Conservation (phyloP, 495 filamentous ascomycete genomes). For the Chaetomium tenue region DNA sequence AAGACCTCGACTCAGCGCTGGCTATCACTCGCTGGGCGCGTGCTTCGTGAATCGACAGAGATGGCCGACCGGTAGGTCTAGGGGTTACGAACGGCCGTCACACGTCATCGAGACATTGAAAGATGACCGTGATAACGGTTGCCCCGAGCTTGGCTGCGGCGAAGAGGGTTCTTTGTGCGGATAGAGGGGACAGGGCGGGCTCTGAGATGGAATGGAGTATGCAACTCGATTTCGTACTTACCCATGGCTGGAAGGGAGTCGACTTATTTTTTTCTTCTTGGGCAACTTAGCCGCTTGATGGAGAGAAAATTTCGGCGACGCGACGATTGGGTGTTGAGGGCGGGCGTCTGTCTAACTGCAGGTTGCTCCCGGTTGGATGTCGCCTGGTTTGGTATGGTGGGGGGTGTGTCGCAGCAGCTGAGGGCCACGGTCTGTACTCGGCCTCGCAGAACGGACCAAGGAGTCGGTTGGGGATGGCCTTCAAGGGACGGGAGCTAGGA, state of each 20-base stretch:
- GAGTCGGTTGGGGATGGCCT: constrained; percentile 18
- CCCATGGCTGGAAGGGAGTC: constrained; percentile 41
- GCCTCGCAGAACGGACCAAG: constrained; percentile 33
- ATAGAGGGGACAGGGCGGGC: constrained; percentile 2
- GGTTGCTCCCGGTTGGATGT: constrained; percentile 24
- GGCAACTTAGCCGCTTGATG: constrained; percentile 46
- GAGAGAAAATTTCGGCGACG: constrained; percentile 35
- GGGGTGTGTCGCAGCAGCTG: constrained; percentile 30
- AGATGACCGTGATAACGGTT: constrained; percentile 36
- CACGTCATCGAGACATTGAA: constrained; percentile 45
- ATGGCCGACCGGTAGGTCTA: constrained; percentile 28
- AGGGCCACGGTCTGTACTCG: constrained; percentile 29
- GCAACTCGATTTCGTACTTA: constrained; percentile 41
- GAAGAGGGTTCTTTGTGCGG: neutral
- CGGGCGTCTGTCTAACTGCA: constrained; percentile 32
- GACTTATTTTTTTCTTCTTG: constrained; percentile 32
- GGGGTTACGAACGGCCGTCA: constrained; percentile 40
- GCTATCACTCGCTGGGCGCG: constrained; percentile 20
- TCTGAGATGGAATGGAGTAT: constrained; percentile 22
- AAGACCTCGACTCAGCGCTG: constrained; percentile 10
- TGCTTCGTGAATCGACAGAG: constrained; percentile 27
- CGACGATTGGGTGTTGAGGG: constrained; percentile 36
- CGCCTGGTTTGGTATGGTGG: constrained; percentile 21
- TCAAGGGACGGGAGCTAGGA: constrained; percentile 15
- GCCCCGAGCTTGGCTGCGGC: constrained; percentile 18